These are phyloP conservation scores for Boletus sp. DNA, from an alignment of 1,284 basidiomycete genomes.

Conservation along the genomic window DNA sequence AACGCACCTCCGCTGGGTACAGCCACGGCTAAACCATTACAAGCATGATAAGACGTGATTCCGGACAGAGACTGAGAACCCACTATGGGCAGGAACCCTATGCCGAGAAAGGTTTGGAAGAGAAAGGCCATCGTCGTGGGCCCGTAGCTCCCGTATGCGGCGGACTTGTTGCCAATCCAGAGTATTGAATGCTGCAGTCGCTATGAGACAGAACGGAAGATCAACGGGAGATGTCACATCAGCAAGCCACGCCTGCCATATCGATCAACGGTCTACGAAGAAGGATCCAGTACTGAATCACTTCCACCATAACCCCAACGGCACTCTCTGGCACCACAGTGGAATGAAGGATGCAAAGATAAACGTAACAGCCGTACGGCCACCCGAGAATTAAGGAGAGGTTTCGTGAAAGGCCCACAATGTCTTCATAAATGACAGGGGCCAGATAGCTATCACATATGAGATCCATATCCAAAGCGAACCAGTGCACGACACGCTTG, in stretches of 20 bases:
- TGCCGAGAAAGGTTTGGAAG: neutral
- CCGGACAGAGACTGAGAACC: neutral
- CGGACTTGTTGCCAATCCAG: constrained; percentile 25
- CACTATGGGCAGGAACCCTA: neutral
- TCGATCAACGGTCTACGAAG: constrained; percentile 42
- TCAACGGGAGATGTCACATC: constrained; percentile 39
- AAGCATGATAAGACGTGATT: neutral
- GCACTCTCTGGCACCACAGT: constrained; percentile 35
- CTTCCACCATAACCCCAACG: neutral
- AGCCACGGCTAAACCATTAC: neutral
- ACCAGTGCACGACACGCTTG: constrained; percentile 21
- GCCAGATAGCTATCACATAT: constrained; percentile 31
- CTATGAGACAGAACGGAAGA: constrained; percentile 38
- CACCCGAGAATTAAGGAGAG: neutral
- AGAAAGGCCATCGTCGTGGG: constrained; percentile 26
- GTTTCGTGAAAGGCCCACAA: constrained; percentile 10
- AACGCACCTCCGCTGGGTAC: constrained; percentile 1
- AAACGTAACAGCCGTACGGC: constrained; percentile 39
- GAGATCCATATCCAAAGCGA: neutral
- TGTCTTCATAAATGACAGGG: constrained; percentile 43
- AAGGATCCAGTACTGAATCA: neutral
- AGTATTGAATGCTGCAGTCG: constrained; percentile 34
- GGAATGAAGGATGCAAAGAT: constrained; percentile 47
- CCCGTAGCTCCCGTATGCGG: constrained; percentile 33
- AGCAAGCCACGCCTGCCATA: constrained; percentile 36